Evolutionary conservation across 2,329 filamentous ascomycete species (phyloP).

Genomic region (Pseudogymnoascus pannorum): DNA sequence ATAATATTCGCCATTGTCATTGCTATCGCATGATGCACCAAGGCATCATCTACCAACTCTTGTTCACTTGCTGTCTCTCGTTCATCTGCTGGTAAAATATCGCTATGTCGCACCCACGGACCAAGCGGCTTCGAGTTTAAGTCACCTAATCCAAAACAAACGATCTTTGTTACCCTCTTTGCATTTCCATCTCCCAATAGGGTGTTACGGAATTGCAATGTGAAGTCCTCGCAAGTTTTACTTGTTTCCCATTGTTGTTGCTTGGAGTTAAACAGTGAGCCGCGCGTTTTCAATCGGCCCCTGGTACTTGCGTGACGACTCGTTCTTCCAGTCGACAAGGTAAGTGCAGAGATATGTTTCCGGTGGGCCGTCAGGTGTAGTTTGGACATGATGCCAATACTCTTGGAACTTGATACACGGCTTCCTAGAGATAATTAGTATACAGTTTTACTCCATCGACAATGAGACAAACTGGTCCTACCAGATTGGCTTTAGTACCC

Average conservation of each 20-base stretch:
- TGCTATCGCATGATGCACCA: slow-evolving; percentile 22
- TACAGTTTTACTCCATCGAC: neutral
- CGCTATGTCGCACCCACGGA: slow-evolving; percentile 19
- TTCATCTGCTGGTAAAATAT: slow-evolving; percentile 13
- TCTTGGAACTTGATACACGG: slow-evolving; percentile 23
- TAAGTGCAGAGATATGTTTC: slow-evolving; percentile 25
- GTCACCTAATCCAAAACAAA: slow-evolving; percentile 26
- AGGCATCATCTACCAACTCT: slow-evolving; percentile 11
- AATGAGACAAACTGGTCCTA: slow-evolving; percentile 12
- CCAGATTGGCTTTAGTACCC: slow-evolving; percentile 21
- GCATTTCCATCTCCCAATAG: slow-evolving; percentile 8
- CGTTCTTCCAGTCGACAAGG: slow-evolving; percentile 24
- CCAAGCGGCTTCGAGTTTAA: slow-evolving; percentile 18
- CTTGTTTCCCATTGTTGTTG: slow-evolving; percentile 20
- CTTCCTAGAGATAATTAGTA: slow-evolving; percentile 16
- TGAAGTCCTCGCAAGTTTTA: slow-evolving; percentile 19
- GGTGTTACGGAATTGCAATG: slow-evolving; percentile 16
- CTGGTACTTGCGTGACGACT: slow-evolving; percentile 16
- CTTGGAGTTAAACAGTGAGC: slow-evolving; percentile 17
- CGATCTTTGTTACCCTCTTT: slow-evolving; percentile 23
- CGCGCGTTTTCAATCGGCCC: slow-evolving; percentile 13
- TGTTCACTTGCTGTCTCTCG: slow-evolving; percentile 15
- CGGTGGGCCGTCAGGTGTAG: slow-evolving; percentile 17
- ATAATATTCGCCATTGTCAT: slow-evolving; percentile 21
- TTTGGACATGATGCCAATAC: slow-evolving; percentile 20